These are phyloP conservation scores for Ustilago shanxiensis DNA, from an alignment of 1,284 basidiomycete genomes.

Conservation along the genomic window DNA sequence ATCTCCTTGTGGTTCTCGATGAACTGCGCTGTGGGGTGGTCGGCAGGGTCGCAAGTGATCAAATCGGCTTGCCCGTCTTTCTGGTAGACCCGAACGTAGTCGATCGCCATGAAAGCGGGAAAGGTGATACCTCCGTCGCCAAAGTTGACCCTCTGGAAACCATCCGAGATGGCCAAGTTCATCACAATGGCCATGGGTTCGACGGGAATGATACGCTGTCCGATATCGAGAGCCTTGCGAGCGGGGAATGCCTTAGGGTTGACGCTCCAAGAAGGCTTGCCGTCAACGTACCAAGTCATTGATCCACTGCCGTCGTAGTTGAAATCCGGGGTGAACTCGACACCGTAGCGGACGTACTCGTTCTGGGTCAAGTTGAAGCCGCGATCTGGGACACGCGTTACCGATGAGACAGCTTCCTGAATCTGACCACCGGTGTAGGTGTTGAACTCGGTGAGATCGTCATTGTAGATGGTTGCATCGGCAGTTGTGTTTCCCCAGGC, in stretches of 20 bases:
- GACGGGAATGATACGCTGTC: slow-evolving; percentile 58
- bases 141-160: slow-evolving; percentile 65
- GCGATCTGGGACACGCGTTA: slow-evolving; percentile 58
- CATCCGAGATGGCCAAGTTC: slow-evolving; percentile 63
- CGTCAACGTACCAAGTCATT: slow-evolving; percentile 67
- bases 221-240: slow-evolving; percentile 47
- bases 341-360: slow-evolving; percentile 59
- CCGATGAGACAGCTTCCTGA: slow-evolving; percentile 69
- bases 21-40: slow-evolving; percentile 66
- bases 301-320: slow-evolving; percentile 58
- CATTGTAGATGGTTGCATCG: slow-evolving; percentile 58
- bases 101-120: slow-evolving; percentile 59
- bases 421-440: slow-evolving; percentile 63
- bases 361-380: slow-evolving; percentile 53
- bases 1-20: slow-evolving; percentile 62
- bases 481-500: slow-evolving; percentile 53
- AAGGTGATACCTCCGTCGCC: slow-evolving; percentile 45
- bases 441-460: slow-evolving; percentile 58
- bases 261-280: slow-evolving; percentile 65
- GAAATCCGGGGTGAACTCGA: slow-evolving; percentile 68
- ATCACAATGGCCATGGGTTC: slow-evolving; percentile 68
- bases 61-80: slow-evolving; percentile 49
- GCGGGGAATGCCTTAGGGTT: slow-evolving; percentile 48
- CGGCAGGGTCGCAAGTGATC: slow-evolving; percentile 61
- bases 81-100: slow-evolving; percentile 67